A percentile compares a stretch with the other conserved stretches of the same genome.
Evolutionary conservation across 306 rosid species (phyloP).

Genomic region (Heteromeles arbutifolia): DNA sequence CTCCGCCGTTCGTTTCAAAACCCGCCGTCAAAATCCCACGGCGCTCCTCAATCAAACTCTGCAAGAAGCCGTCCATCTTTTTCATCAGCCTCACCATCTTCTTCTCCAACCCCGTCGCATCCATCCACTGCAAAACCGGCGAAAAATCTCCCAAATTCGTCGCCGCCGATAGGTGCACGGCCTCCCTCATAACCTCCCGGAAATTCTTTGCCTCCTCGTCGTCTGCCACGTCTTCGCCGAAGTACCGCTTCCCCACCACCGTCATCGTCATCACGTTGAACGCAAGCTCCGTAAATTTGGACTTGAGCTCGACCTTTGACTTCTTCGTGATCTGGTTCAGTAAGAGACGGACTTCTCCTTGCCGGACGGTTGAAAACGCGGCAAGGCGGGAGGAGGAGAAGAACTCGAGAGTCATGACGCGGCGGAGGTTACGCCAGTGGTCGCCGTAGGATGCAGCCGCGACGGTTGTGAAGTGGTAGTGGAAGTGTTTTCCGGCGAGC

Average conservation of each 20-base stretch:
- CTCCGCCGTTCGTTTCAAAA: background rate
- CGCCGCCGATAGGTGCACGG: background rate
- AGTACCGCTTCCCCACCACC: slow-evolving; percentile 19
- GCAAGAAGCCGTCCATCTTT: slow-evolving; percentile 7
- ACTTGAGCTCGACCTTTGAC: slow-evolving; percentile 5
- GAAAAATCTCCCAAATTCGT: slow-evolving; percentile 11
- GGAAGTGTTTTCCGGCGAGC: slow-evolving; percentile 12
- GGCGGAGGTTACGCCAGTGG: slow-evolving; percentile 29
- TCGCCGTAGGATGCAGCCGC: slow-evolving; percentile 5
- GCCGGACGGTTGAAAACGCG: background rate
- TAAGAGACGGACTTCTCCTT: slow-evolving; percentile 6
- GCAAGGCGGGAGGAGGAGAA: slow-evolving; percentile 18
- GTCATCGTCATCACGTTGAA: slow-evolving; percentile 18
- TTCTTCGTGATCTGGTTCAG: background rate
- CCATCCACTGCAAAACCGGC: slow-evolving; percentile 10
- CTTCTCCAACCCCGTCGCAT: background rate
- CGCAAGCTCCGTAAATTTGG: slow-evolving; percentile 5
- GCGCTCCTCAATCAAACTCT: slow-evolving; percentile 10
- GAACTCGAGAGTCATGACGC: slow-evolving; percentile 10
- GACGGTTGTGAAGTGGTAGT: slow-evolving; percentile 17
- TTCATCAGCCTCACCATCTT: slow-evolving; percentile 20
- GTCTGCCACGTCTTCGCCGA: background rate
- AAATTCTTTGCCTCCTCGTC: slow-evolving; percentile 7
- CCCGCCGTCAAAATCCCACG: background rate
- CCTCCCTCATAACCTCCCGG: slow-evolving; percentile 3